Conservation (phyloP, 345 rosid species). For the Eucalyptus sideroxylon region DNA sequence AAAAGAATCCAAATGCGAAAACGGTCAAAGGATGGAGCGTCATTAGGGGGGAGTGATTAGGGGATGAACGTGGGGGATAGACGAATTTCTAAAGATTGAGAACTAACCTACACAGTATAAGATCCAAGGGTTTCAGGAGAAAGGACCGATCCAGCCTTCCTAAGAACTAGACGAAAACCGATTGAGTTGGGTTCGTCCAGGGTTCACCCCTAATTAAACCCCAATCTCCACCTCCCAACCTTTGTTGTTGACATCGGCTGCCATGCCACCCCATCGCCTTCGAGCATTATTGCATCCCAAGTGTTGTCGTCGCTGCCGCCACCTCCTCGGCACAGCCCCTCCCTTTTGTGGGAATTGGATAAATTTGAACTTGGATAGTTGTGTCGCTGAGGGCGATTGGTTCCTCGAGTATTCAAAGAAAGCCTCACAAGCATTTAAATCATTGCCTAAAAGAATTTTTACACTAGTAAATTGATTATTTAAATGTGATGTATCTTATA, state of each 20-base stretch:
- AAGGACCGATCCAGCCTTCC: fast-evolving
- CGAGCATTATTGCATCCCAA: neutral
- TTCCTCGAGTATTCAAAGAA: neutral
- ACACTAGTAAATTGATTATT: neutral
- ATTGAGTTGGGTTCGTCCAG: fast-evolving
- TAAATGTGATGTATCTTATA: neutral
- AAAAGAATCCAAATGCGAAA: neutral
- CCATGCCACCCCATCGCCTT: no score
- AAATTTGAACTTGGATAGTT: neutral
- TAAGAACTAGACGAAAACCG: no score
- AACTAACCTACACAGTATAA: fast-evolving
- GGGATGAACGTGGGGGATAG: neutral
- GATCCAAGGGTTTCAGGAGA: fast-evolving
- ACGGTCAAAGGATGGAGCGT: neutral
- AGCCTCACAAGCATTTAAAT: neutral
- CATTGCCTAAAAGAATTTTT: neutral
- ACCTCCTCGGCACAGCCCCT: neutral
- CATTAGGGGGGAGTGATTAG: neutral
- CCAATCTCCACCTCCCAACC: neutral
- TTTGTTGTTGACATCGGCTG: no score
- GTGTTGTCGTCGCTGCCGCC: neutral
- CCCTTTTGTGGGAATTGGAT: neutral
- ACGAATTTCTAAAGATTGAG: neutral
- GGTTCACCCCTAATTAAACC: neutral
- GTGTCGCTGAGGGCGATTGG: neutral